These are phyloP conservation scores for Reticulascus tulasneorum DNA, from an alignment of 2,329 filamentous ascomycete species.

Conservation along the genomic window DNA sequence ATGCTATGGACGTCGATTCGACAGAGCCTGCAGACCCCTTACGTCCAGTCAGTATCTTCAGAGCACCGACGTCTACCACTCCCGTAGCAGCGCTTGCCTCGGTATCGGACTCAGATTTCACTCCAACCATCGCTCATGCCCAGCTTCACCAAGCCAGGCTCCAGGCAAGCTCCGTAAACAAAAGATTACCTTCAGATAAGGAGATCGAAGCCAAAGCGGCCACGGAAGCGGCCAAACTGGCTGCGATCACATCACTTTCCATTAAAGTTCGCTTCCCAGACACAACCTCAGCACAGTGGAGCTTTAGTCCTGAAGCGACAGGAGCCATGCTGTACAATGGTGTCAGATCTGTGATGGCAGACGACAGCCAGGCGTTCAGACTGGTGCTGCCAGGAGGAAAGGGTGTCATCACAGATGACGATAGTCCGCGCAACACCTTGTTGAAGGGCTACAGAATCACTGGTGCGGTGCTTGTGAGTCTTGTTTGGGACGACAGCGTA, in stretches of 20 bases:
- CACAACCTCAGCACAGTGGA: constrained; percentile 70
- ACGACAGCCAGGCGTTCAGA: constrained; percentile 63
- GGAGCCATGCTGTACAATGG: constrained; percentile 69
- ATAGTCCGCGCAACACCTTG: constrained; percentile 49
- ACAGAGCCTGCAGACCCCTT: constrained; percentile 27
- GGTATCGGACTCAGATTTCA: constrained; percentile 71
- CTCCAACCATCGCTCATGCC: constrained; percentile 70
- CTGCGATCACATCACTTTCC: constrained; percentile 62
- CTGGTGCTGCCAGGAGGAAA: constrained; percentile 61
- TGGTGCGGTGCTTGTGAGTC: constrained; percentile 68
- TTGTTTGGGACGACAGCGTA: constrained; percentile 68
- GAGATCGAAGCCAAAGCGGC: constrained; percentile 70
- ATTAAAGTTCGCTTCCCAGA: constrained; percentile 87
- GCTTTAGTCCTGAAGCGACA: constrained; percentile 65
- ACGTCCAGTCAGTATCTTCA: constrained; percentile 66
- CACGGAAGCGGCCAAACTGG: constrained; percentile 61
- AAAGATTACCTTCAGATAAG: constrained; percentile 74
- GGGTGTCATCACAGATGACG: constrained; percentile 43
- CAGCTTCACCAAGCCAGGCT: constrained; percentile 70
- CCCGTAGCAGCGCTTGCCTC: constrained; percentile 68
- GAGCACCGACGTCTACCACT: constrained; percentile 68
- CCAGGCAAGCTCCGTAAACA: constrained; percentile 61
- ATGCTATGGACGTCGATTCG: constrained; percentile 24
- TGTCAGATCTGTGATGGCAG: constrained; percentile 67
- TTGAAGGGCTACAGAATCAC: constrained; percentile 69